phyloP scores from a whole-genome alignment of 108 stramenopile species.

The Fragilariopsis cylindrus region DNA sequence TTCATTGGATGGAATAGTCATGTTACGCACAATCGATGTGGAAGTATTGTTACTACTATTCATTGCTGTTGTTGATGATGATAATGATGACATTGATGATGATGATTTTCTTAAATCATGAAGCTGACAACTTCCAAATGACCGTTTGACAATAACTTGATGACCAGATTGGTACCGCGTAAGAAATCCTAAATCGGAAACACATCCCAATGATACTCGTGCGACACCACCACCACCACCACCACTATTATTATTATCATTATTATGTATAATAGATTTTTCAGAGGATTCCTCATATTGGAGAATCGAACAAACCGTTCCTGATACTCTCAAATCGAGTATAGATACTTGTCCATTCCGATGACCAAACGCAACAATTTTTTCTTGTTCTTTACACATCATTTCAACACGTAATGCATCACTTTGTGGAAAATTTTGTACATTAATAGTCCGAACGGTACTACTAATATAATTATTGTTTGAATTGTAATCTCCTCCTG shows the following conservation, averaged over 20 bases:
- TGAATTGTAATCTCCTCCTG: not conserved
- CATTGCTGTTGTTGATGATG: not conserved
- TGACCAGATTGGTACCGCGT: not conserved
- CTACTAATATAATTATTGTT: not conserved
- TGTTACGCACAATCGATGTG: slow-evolving; percentile 16
- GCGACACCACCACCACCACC: not conserved
- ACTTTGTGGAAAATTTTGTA: slow-evolving; percentile 29
- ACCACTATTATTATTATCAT: too few relatives aligned
- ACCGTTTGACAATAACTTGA: slow-evolving; percentile 29
- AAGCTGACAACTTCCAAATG: slow-evolving; percentile 36
- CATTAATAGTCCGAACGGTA: slow-evolving; percentile 24
- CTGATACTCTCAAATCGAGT: slow-evolving; percentile 31
- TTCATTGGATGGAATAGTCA: slow-evolving; percentile 18
- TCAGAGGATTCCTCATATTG: not conserved
- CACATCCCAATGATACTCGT: slow-evolving; percentile 18
- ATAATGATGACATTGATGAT: not conserved
- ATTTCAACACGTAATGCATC: slow-evolving; percentile 41
- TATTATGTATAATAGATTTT: too few relatives aligned
- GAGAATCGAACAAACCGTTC: slow-evolving; percentile 22
- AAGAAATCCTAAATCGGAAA: slow-evolving; percentile 30
- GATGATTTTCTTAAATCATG: slow-evolving; percentile 35
- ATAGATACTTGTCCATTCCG: slow-evolving; percentile 41
- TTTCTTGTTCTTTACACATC: slow-evolving; percentile 30
- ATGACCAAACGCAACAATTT: slow-evolving; percentile 37
- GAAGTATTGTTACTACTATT: not conserved